phyloP scores from a whole-genome alignment of 2,329 filamentous ascomycete genomes.

The Aspergillus ustus region DNA sequence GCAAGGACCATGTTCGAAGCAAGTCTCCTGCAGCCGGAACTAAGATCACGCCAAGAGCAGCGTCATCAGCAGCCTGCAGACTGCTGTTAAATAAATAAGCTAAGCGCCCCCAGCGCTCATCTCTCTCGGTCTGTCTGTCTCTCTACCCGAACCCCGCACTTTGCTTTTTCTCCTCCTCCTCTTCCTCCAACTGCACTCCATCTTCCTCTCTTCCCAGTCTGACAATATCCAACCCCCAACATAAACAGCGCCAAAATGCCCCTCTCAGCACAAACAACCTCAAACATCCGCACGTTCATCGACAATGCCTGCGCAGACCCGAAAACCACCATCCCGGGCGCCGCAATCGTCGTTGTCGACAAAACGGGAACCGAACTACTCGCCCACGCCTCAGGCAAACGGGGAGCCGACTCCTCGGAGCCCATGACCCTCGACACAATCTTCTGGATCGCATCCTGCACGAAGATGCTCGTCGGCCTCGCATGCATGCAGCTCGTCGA shows the following conservation, averaged over 20 bases:
- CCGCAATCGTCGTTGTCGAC: constrained; percentile 53
- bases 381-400: constrained; percentile 54
- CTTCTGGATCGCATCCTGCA: constrained; percentile 63
- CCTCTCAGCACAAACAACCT: not conserved
- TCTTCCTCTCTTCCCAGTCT: not conserved
- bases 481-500: constrained; percentile 56
- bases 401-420: constrained; percentile 45
- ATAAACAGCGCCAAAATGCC: not conserved
- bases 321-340: constrained; percentile 50
- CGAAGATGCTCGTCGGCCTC: constrained; percentile 50
- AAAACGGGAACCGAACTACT: constrained; percentile 55
- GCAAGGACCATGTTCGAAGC: no score
- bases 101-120: not conserved
- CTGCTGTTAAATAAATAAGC: not conserved
- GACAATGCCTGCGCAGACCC: constrained; percentile 31
- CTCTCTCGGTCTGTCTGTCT: not conserved
- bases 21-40: no score
- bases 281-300: constrained; percentile 7
- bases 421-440: constrained; percentile 64
- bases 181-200: no score
- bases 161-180: not conserved
- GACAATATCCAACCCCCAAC: no score
- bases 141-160: not conserved
- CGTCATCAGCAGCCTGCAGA: no score
- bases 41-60: no score